Evolutionary conservation across 2,329 filamentous ascomycete genomes (phyloP), one percentile per base, ranked within the genome.

Genomic region (Cladophialophora yegresii): DNA sequence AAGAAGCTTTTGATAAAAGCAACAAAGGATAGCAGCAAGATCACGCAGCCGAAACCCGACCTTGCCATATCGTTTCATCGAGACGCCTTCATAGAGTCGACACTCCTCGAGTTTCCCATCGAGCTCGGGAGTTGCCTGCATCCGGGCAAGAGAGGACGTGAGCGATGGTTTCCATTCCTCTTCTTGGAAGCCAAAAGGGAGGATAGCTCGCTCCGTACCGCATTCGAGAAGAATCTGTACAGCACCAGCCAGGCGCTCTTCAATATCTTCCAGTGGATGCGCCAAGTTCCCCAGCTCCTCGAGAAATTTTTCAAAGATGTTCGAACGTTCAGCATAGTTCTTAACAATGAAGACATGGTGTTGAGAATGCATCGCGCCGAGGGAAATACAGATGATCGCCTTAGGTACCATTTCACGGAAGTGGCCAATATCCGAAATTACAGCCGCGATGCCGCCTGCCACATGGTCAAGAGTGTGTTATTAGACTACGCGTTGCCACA

Each of bases 251-350:
- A 55, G 59, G 51, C 51, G 32, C 59, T 62, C 16, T 62, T 62
- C 53, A 62, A 62, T 32, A 62, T 62, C 20, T 62, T 50, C 50
- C 58, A 60, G 23, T 61, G 58, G 58, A 61, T 61, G 58, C 50
- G 58, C 36, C 50, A 43, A 32, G 30, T 40, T 28, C 28, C 30
- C 58, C 49, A 40, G 49, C 58, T 61, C 26, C 49, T 16, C 32
- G 49, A 61, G 49, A 40, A 61, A 28, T 61, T 61, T 61, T 61
- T 61, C 49, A 47, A 61, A 20, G 23, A 61, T 55, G 58, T 61
- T 45, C 58, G 47, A 12, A 54, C 40, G 32, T 61, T 60, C 58
- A 55, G 49, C 49, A 55, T 61, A 26, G 58, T 61, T 54, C 47
- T 61, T 10, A 32, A 32, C 30, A 32, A 32, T 8, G 30, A 4